phyloP scores from a whole-genome alignment of 2,329 filamentous ascomycete genomes.

The Fusarium sp. region DNA sequence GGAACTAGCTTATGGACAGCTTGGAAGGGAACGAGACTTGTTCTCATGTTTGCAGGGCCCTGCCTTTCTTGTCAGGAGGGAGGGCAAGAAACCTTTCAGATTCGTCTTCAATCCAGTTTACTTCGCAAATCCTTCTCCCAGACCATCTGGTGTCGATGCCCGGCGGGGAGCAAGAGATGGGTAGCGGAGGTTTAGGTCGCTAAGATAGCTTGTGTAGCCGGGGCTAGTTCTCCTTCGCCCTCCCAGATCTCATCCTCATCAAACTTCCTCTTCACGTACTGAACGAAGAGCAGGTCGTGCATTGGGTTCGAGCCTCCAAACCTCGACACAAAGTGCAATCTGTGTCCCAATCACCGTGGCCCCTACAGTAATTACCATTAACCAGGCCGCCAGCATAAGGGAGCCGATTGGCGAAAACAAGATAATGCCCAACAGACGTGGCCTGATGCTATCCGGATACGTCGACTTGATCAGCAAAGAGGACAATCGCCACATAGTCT shows the following conservation, averaged over 20 bases:
- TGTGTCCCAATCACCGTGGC: too few relatives aligned
- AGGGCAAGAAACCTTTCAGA: neutral
- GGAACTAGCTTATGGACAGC: neutral
- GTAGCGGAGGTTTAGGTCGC: neutral
- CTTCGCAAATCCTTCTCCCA: neutral
- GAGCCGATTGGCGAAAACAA: too few relatives aligned
- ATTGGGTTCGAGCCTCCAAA: neutral
- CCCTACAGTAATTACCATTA: too few relatives aligned
- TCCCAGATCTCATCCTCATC: neutral
- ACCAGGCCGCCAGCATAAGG: too few relatives aligned
- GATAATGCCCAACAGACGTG: too few relatives aligned
- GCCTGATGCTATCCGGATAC: too few relatives aligned
- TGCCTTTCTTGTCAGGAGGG: too few relatives aligned
- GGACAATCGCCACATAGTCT: too few relatives aligned
- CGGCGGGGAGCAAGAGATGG: neutral
- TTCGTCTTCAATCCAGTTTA: neutral
- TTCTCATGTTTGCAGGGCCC: too few relatives aligned
- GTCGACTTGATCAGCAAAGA: too few relatives aligned
- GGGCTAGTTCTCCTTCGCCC: neutral
- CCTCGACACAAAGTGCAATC: too few relatives aligned
- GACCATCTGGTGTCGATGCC: neutral
- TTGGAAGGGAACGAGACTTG: neutral
- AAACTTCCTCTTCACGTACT: neutral
- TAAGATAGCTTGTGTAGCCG: neutral
- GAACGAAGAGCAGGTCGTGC: fast-evolving